Evolutionary conservation across 768 basidiomycete genomes (phyloP), one percentile per base, ranked within the genome.

Genomic region (Pleurotus citrinopileatus): DNA sequence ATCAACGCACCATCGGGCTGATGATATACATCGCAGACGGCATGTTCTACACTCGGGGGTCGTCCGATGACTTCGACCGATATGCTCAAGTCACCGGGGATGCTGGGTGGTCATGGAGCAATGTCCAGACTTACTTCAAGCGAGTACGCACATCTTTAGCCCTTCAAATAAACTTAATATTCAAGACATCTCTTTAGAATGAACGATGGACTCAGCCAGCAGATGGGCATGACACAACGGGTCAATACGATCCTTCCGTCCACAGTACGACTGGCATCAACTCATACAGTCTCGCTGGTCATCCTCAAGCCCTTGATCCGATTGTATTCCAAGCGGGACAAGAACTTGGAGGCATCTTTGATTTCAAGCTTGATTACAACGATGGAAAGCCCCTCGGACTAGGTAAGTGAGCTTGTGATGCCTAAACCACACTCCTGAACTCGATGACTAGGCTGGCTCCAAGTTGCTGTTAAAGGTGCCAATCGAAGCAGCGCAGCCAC

Each of bases 321-420:
- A 58, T 58, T 1, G 63, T 68, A n/a, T 37, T 70, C 10, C 42
- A 59, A 42, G 61, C 69, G 1, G 59, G 65, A 3, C n/a, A 56
- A 7, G 55, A 67, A 37, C 43, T 61, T 0, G 17, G 54, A 1
- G 29, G 53, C 2, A 56, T 61, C 6, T 74, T 70, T 45, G 67
- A 68, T 1, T 73, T 63, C 57, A 69, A 67, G 34, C 15, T 59
- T 12, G 73, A 74, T 55, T 61, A 63, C 53, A 72, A 73, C 55
- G 60, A 61, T 10, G 73, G 73, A 0, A 48, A 54, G 17, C 59
- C 60, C 3, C 42, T 70, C 3, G 71, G 71, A n/a, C 26, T 70
- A 13, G 61, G 70, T 69, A 42, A 10, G 17, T 20, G 52, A 32
- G n/a, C n/a, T n/a, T n/a, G n/a, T n/a, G n/a, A n/a, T n/a, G n/a